Conservation (phyloP, 768 basidiomycete genomes). For the Tulasnella calospora region DNA sequence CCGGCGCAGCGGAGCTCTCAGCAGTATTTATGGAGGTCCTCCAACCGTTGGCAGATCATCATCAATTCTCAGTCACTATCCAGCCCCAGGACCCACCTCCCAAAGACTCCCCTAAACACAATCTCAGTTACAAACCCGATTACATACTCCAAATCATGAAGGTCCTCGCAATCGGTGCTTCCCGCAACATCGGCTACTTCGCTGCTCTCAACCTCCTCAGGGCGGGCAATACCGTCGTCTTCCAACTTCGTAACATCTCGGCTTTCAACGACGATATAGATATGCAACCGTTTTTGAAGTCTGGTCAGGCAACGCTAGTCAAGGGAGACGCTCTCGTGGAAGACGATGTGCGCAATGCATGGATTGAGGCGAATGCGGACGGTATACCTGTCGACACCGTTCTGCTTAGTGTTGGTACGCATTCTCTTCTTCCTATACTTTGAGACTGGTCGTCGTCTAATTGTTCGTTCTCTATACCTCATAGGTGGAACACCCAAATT, state of each 20-base stretch:
- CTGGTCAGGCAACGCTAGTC: conserved; percentile 8
- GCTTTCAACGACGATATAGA: conserved; percentile 2
- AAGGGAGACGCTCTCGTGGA: conserved; percentile 14
- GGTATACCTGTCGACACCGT: conserved; percentile 9
- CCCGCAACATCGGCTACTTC: conserved; percentile 20
- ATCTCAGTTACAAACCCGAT: no score
- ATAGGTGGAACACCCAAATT: conserved; percentile 49
- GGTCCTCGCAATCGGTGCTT: conserved; percentile 19
- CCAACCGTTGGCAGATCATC: no score
- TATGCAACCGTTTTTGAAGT: conserved; percentile 8
- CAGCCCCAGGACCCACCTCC: no score
- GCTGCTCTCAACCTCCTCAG: conserved; percentile 14
- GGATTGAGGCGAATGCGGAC: background rate
- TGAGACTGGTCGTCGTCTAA: no score
- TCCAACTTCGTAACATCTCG: conserved; percentile 7
- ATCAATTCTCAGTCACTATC: no score
- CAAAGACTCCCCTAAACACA: no score
- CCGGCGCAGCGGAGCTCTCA: no score
- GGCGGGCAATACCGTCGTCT: conserved; percentile 12
- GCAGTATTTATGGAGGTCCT: no score
- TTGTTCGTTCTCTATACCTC: background rate
- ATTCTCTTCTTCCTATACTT: no score
- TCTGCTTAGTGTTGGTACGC: conserved; percentile 8
- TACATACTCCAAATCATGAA: background rate
- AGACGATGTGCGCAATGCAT: background rate